Evolutionary conservation across 2,329 filamentous ascomycete genomes (phyloP).

Genomic region (Zelopaecilomyces penicillatus): DNA sequence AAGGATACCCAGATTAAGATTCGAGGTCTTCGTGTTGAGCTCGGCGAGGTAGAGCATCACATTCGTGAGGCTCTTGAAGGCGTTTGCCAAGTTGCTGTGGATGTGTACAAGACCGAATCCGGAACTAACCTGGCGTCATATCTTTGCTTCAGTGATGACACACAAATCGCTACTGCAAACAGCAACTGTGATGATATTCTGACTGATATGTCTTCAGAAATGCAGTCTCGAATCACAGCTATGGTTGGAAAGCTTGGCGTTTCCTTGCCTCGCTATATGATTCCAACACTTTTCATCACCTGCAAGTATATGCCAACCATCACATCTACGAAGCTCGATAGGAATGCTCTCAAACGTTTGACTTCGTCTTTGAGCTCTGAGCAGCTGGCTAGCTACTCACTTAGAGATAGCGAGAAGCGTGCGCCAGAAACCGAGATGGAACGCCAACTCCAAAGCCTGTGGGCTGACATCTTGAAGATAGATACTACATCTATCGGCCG

Average conservation of each 20-base stretch:
- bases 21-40: too few species aligned
- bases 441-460: slow-evolving; percentile 10
- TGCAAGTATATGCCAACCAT: slow-evolving; percentile 27
- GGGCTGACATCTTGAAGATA: slow-evolving; percentile 10
- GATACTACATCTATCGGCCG: slow-evolving; percentile 5
- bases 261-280: slow-evolving; percentile 28
- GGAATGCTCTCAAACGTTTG: slow-evolving; percentile 1
- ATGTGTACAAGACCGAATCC: background rate
- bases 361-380: background rate
- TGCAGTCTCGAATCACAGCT: slow-evolving; percentile 1
- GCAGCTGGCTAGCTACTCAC: background rate
- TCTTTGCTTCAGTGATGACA: background rate
- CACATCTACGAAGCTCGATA: slow-evolving; percentile 6
- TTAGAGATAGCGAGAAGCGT: background rate
- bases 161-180: background rate
- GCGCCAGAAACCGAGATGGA: slow-evolving; percentile 10
- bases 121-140: background rate
- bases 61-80: too few species aligned
- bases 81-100: too few species aligned
- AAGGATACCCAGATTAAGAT: too few species aligned
- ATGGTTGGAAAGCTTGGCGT: background rate
- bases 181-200: background rate
- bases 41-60: too few species aligned
- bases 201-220: background rate
- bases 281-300: slow-evolving; percentile 32